Evolutionary conservation across 208 protist genomes (phyloP).

Genomic region (Wallacemonas sp.): DNA sequence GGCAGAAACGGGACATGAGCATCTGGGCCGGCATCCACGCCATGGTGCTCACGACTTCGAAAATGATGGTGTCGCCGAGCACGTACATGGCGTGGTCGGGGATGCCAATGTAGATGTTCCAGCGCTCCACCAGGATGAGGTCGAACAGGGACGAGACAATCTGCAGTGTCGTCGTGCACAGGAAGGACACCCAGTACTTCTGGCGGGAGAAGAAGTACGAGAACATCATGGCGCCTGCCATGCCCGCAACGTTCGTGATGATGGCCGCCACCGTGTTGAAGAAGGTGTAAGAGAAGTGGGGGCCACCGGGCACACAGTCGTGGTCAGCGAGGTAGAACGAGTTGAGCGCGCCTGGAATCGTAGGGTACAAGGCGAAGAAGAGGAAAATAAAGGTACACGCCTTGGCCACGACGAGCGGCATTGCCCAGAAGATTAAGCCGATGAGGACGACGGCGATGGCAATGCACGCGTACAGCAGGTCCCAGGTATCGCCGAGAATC

Average conservation of each 20-base stretch:
- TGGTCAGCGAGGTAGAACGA: conserved; percentile 27
- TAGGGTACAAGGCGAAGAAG: conserved; percentile 27
- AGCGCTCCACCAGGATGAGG: conserved; percentile 44
- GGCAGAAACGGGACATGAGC: conserved; percentile 65
- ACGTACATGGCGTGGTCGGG: conserved; percentile 44
- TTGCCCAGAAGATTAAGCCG: conserved; percentile 8
- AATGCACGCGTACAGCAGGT: conserved; percentile 7
- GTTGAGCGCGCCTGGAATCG: conserved; percentile 34
- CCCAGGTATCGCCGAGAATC: background rate
- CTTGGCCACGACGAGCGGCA: conserved; percentile 19
- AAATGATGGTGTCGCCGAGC: conserved; percentile 45
- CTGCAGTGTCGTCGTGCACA: conserved; percentile 30
- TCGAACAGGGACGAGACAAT: conserved; percentile 38
- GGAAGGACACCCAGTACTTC: conserved; percentile 40
- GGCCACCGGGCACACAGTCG: conserved; percentile 28
- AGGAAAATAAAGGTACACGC: conserved; percentile 12
- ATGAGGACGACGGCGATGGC: conserved; percentile 9
- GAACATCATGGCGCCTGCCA: conserved; percentile 34
- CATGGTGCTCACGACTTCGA: conserved; percentile 38
- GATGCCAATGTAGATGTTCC: conserved; percentile 30
- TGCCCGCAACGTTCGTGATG: conserved; percentile 24
- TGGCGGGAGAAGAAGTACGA: conserved; percentile 29
- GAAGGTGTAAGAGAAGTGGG: conserved; percentile 37
- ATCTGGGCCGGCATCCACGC: conserved; percentile 58
- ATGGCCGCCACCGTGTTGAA: conserved; percentile 28